Evolutionary conservation across 345 rosid genomes (phyloP).

Genomic region (Eutrema japonicum): DNA sequence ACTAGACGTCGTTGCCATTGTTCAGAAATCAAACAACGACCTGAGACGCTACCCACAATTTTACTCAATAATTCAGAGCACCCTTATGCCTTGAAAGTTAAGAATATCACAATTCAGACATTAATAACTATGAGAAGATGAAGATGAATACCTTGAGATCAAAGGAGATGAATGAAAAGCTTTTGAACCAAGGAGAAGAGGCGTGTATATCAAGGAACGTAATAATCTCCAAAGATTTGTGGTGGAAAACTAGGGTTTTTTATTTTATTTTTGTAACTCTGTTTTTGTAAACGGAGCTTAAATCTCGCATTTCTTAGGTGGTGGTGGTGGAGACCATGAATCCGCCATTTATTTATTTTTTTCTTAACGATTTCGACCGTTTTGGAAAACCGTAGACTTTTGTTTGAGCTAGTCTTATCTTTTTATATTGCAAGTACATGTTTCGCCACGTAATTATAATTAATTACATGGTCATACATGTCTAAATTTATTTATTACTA

Average conservation of each 20-base stretch:
- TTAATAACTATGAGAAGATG: conserved; percentile 3
- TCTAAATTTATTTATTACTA: conserved; percentile 8
- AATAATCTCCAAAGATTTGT: conserved; percentile 31
- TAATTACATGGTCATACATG: neutral
- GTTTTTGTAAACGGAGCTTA: conserved; percentile 42
- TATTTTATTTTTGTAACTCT: conserved; percentile 35
- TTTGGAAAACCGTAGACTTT: conserved; percentile 35
- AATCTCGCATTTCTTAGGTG: conserved; percentile 42
- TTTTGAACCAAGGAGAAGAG: conserved; percentile 33
- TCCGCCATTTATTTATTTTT: conserved; percentile 28
- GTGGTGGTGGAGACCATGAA: conserved; percentile 41
- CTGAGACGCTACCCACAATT: conserved; percentile 9
- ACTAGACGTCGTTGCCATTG: conserved; percentile 51
- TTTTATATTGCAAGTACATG: neutral
- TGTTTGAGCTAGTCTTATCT: conserved; percentile 3
- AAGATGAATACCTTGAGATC: conserved; percentile 31
- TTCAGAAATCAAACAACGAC: conserved; percentile 28
- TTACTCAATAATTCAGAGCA: neutral
- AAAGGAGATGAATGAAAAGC: conserved; percentile 33
- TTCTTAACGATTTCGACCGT: conserved; percentile 33
- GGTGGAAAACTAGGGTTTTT: conserved; percentile 41
- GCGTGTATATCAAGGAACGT: conserved; percentile 46
- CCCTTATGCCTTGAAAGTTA: neutral
- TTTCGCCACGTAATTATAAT: conserved; percentile 15
- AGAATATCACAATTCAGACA: neutral